Conservation (phyloP, 108 stramenopile genomes). For the Cyclotella choctawhatcheeana region DNA sequence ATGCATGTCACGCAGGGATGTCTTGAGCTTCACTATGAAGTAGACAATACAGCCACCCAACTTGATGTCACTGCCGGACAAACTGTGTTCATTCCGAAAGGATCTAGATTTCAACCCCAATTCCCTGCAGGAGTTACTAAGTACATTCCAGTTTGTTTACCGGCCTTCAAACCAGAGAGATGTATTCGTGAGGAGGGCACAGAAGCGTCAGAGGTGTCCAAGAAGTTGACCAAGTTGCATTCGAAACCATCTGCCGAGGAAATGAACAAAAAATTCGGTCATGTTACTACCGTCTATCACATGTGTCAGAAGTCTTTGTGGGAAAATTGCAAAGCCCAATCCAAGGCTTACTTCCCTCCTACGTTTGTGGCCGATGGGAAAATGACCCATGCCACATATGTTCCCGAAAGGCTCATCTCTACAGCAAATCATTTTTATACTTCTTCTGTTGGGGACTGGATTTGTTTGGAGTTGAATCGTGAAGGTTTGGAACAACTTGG, state of each 20-base stretch:
- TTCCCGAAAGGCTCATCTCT: constrained; percentile 62
- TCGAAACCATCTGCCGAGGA: neutral
- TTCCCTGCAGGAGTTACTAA: constrained; percentile 65
- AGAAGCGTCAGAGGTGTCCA: constrained; percentile 41
- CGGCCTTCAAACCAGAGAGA: constrained; percentile 76
- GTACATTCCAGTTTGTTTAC: constrained; percentile 80
- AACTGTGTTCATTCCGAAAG: constrained; percentile 65
- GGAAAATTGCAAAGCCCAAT: constrained; percentile 57
- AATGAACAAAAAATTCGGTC: constrained; percentile 19
- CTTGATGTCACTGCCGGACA: constrained; percentile 58
- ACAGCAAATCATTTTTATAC: constrained; percentile 90
- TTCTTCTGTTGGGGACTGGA: constrained; percentile 67
- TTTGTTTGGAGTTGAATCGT: constrained; percentile 76
- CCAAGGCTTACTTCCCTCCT: constrained; percentile 82
- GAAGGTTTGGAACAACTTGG: constrained; percentile 56
- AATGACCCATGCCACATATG: constrained; percentile 85
- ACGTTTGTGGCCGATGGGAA: constrained; percentile 81
- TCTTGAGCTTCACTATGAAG: constrained; percentile 52
- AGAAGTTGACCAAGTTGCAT: constrained; percentile 51
- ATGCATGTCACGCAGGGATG: constrained; percentile 60
- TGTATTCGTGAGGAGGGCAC: constrained; percentile 71
- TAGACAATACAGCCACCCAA: neutral
- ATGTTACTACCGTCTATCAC: constrained; percentile 66
- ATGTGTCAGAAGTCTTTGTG: constrained; percentile 78
- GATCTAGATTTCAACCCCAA: constrained; percentile 69